Base-by-base conservation (phyloP, 257 asterid genomes). In the Plectranthus barbatus region DNA sequence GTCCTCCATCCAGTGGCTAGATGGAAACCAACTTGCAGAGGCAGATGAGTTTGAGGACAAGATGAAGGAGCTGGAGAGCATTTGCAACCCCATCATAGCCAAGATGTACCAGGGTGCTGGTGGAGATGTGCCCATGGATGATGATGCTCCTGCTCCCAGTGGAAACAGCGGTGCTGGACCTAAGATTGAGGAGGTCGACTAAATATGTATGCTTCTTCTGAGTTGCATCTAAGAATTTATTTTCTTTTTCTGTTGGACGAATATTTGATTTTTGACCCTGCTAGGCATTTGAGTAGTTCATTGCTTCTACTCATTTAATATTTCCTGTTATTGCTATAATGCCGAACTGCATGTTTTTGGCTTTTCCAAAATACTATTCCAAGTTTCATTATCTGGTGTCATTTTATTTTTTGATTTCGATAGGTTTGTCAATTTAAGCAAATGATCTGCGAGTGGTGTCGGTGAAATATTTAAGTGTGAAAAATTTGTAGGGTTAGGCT, bases 161-260 rank as follows among this genome's bases (percentile, higher is more conserved):
- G 75, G 84, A 1, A 66, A 76, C 48, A 60, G 73, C 5, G 82
- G 84, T 6, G 76, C 89, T 56, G 81, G 84, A 10, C 86, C 84
- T n/a, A 83, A 83, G 86, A 83, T 75, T 0, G 86, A 83, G 73
- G 84, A 80, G 74, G 89, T 83, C 13, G 89, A 83, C 72, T 83
- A 79, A 76, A 29, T 45, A 36, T 36, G 31, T n/a, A n/a, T n/a
- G n/a, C 8, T 0, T 5, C 10, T 5, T 8, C 4, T 0, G 33
- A 40, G 33, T 4, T 47, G 4, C 41, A 14, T 39, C 44, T 1
- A 39, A 9, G 4, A 39, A 3, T 39, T 9, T 1, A 1, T 26
- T 5, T 26, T 26, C 5, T 26, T 26, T 26, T 9, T 39, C 44
- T 60, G 65, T 44, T 11, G 47, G 51, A 55, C 29, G 21, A 9